Evolutionary conservation across 768 basidiomycete species (phyloP).

Genomic region (Hirschioporus abietinus): DNA sequence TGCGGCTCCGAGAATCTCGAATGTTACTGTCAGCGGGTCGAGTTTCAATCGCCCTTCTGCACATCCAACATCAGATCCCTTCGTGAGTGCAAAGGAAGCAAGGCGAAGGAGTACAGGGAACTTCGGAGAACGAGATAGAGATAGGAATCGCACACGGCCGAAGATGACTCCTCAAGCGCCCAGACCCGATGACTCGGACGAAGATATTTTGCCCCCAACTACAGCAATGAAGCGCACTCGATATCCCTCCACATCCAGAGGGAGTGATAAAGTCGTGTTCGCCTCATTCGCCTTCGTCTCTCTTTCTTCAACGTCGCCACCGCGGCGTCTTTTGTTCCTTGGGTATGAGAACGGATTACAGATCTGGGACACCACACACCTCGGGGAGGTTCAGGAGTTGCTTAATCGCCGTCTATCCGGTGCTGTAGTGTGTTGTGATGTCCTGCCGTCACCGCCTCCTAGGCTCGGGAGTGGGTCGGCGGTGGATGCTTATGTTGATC

Average conservation of each 20-base stretch:
- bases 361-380: constrained; percentile 56
- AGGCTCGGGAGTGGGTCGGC: neutral
- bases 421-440: constrained; percentile 31
- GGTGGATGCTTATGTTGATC: constrained; percentile 26
- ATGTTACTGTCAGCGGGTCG: constrained; percentile 3
- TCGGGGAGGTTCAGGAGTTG: constrained; percentile 46
- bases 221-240: neutral
- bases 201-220: neutral
- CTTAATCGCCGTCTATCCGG: constrained; percentile 38
- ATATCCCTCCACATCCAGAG: neutral
- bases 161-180: neutral
- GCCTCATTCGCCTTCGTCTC: constrained; percentile 2
- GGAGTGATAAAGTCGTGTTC: neutral
- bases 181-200: neutral
- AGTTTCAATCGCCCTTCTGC: neutral
- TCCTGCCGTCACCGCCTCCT: constrained; percentile 31
- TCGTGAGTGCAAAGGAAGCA: neutral
- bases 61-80: neutral
- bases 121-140: constrained; percentile 2
- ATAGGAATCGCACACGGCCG: neutral
- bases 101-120: neutral
- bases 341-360: constrained; percentile 50
- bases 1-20: constrained; percentile 3
- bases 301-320: neutral
- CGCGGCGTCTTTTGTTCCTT: constrained; percentile 42